Evolutionary conservation across 495 filamentous ascomycete genomes (phyloP).

Genomic region (Aspergillus ostianus): DNA sequence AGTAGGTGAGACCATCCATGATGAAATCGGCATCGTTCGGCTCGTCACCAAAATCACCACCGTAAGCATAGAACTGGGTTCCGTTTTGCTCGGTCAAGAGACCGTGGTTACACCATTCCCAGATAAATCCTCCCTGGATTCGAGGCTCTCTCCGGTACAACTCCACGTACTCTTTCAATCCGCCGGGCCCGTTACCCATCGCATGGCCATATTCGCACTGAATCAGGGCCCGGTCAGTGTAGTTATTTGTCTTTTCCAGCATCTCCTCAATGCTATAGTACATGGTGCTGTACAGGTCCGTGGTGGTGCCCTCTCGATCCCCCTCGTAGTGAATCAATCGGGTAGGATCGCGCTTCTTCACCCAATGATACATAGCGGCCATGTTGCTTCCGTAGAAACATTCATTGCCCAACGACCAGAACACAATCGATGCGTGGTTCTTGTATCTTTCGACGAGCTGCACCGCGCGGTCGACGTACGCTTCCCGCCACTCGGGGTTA

Average conservation of each 20-base stretch:
- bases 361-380: conserved; percentile 12
- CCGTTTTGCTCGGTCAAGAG: conserved; percentile 7
- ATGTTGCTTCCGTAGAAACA: conserved; percentile 12
- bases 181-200: conserved; percentile 16
- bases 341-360: conserved; percentile 12
- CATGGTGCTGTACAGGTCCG: conserved; percentile 12
- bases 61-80: conserved; percentile 10
- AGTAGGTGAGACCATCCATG: conserved; percentile 12
- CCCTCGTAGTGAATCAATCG: conserved; percentile 13
- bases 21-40: conserved; percentile 15
- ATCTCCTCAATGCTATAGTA: conserved; percentile 7
- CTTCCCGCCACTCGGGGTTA: conserved; percentile 13
- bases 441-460: conserved; percentile 13
- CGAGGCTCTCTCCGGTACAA: conserved; percentile 5
- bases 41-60: conserved; percentile 15
- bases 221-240: conserved; percentile 5
- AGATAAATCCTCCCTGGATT: conserved; percentile 11
- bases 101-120: conserved; percentile 17
- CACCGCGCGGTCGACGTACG: conserved; percentile 12
- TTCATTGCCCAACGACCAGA: conserved; percentile 16
- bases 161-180: conserved; percentile 12
- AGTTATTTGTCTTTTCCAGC: background rate
- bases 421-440: conserved; percentile 11
- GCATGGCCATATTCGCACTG: conserved; percentile 14
- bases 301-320: conserved; percentile 6